A percentile compares a stretch with the other conserved stretches of the same genome.
Conservation (phyloP, 2,329 filamentous ascomycete genomes). For the Claviceps maximensis region DNA sequence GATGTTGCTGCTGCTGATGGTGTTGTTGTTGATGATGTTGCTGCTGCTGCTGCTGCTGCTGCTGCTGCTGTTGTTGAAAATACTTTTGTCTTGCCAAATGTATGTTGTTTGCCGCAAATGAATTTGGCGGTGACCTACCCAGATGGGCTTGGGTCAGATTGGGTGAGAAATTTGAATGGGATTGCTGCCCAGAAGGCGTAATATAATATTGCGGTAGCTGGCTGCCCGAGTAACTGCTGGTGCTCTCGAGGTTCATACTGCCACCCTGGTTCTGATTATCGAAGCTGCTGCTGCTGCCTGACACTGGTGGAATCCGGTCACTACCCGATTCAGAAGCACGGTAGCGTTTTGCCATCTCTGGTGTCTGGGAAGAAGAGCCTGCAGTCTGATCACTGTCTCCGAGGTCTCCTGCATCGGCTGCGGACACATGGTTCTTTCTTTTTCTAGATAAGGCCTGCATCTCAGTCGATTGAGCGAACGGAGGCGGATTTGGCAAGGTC, state of each 20-base stretch:
- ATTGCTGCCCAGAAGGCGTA: neutral
- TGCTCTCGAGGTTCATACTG: neutral
- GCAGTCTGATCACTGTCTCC: neutral
- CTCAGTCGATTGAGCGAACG: neutral
- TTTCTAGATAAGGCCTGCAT: neutral
- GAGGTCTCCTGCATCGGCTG: neutral
- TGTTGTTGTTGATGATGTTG: neutral
- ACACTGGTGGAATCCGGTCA: neutral
- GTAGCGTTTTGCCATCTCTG: constrained; percentile 1
- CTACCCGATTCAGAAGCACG: neutral
- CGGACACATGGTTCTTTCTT: constrained; percentile 1
- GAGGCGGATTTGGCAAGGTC: neutral
- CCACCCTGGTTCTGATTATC: neutral
- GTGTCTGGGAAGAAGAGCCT: neutral
- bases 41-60: neutral
- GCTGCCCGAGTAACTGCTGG: neutral
- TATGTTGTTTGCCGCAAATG: neutral
- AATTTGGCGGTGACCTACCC: neutral
- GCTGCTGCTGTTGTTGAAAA: constrained; percentile 2
- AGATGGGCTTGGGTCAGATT: neutral
- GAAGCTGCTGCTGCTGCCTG: neutral
- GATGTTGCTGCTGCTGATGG: neutral
- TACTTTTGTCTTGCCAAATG: constrained; percentile 1
- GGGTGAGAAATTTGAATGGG: neutral
- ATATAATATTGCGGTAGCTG: constrained; percentile 3